phyloP scores from a whole-genome alignment of 1,284 basidiomycete genomes.

The Malassezia sp. region DNA sequence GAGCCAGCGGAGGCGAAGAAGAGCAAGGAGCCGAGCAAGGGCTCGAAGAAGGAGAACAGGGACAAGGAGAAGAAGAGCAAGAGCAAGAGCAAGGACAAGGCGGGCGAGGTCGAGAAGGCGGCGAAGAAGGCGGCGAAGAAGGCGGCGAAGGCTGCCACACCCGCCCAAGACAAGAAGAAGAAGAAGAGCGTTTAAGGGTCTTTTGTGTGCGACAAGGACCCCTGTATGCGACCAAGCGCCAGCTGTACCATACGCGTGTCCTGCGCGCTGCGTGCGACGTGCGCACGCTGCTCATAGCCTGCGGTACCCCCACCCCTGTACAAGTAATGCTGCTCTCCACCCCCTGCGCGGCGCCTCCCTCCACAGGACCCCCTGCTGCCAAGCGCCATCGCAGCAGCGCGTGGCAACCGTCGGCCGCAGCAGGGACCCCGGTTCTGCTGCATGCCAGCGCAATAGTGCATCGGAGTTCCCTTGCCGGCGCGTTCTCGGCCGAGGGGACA shows the following conservation, averaged over 20 bases:
- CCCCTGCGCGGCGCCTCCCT: conserved; percentile 3
- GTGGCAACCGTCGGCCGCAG: no score
- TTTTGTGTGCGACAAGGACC: background rate
- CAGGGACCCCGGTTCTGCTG: no score
- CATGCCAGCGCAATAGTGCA: conserved; percentile 10
- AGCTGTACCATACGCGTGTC: no score
- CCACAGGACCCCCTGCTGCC: no score
- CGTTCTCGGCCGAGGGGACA: conserved; percentile 4
- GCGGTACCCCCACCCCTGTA: conserved; percentile 6
- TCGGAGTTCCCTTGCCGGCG: no score
- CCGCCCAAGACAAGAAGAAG: conserved; percentile 26
- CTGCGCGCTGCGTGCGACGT: background rate
- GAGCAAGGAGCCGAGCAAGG: conserved; percentile 51
- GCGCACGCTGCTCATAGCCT: no score
- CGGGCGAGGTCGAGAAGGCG: conserved; percentile 24
- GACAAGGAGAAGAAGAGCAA: conserved; percentile 46
- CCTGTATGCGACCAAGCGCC: background rate
- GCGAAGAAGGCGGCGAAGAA: conserved; percentile 38
- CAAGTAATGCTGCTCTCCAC: background rate
- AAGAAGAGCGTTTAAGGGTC: conserved; percentile 17
- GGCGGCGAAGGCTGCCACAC: conserved; percentile 23
- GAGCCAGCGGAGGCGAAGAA: conserved; percentile 27
- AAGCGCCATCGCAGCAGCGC: no score
- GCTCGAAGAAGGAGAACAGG: conserved; percentile 57
- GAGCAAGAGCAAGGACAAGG: conserved; percentile 24